These are phyloP conservation scores for Lotmaria passim DNA, from an alignment of 208 protist species.

Conservation along the genomic window DNA sequence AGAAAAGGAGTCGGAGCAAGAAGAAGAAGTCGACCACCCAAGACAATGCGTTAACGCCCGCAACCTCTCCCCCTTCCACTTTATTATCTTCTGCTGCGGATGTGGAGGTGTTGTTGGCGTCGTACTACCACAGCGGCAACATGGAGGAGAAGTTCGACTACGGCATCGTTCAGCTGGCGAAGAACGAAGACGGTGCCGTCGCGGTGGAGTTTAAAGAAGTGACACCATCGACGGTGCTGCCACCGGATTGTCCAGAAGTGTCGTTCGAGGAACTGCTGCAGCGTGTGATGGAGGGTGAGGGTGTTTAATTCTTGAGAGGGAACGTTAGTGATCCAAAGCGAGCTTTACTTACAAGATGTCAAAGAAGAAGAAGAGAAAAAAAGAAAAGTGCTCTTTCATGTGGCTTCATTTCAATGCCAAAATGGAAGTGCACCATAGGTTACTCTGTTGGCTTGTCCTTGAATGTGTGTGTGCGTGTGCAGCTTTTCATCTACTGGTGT, in stretches of 20 bases:
- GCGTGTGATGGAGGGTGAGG: constrained; percentile 66
- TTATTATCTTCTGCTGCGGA: not conserved
- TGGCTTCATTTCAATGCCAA: too few species aligned
- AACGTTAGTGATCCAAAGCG: too few species aligned
- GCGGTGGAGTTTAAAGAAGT: constrained; percentile 74
- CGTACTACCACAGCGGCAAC: constrained; percentile 29
- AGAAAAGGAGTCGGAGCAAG: not conserved
- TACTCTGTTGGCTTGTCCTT: too few species aligned
- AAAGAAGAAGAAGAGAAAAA: too few species aligned
- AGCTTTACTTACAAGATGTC: too few species aligned
- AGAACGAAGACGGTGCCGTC: constrained; percentile 68
- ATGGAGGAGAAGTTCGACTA: constrained; percentile 65
- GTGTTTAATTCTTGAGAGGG: constrained; percentile 1
- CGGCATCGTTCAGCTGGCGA: constrained; percentile 79
- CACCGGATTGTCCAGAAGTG: constrained; percentile 59
- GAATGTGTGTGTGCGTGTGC: too few species aligned
- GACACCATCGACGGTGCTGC: constrained; percentile 61
- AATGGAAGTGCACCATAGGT: too few species aligned
- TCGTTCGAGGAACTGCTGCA: constrained; percentile 61
- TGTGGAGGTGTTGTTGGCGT: constrained; percentile 5
- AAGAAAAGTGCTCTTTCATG: too few species aligned
- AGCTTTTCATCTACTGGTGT: too few species aligned
- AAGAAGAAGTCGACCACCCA: not conserved
- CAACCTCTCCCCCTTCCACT: not conserved
- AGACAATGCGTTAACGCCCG: not conserved